Conservation (phyloP, 805 yeast species). For the Candida andamanensis region DNA sequence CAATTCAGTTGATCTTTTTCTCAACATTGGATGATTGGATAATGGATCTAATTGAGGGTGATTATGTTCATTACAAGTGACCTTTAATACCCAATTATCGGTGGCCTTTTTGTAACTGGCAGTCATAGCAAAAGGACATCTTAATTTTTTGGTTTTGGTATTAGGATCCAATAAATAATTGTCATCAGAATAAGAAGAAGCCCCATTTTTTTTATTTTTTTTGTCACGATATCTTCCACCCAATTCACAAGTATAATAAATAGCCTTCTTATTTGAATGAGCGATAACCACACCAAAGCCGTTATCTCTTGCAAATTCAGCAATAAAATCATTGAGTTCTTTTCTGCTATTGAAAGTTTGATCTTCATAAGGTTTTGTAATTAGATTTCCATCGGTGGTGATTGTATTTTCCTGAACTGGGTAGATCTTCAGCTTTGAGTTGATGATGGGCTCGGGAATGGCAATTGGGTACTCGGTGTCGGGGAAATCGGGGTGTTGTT, state of each 20-base stretch:
- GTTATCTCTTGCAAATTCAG: conserved; percentile 52
- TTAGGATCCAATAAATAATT: conserved; percentile 35
- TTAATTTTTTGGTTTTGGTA: conserved; percentile 46
- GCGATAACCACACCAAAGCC: conserved; percentile 58
- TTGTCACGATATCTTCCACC: conserved; percentile 55
- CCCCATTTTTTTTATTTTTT: conserved; percentile 25
- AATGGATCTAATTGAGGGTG: conserved; percentile 55
- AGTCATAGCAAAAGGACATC: conserved; percentile 57
- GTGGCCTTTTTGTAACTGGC: conserved; percentile 48
- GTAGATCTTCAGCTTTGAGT: conserved; percentile 38
- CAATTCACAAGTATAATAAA: conserved; percentile 54
- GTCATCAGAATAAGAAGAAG: conserved; percentile 20
- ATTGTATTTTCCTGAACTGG: conserved; percentile 42
- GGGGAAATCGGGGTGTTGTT: conserved; percentile 5
- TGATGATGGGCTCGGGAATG: conserved; percentile 43
- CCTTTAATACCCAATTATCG: conserved; percentile 47
- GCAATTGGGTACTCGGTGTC: conserved; percentile 41
- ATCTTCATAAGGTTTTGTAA: conserved; percentile 51
- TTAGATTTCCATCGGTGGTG: conserved; percentile 45
- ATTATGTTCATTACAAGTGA: conserved; percentile 53
- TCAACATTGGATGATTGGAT: conserved; percentile 51
- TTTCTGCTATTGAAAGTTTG: conserved; percentile 47
- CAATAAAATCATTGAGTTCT: conserved; percentile 48
- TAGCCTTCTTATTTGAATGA: conserved; percentile 54
- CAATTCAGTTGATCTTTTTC: conserved; percentile 49